Percentiles rank a stretch among this genome's conserved stretches.
Evolutionary conservation across 2,329 filamentous ascomycete species (phyloP).

Genomic region (Trichoderma sp.): DNA sequence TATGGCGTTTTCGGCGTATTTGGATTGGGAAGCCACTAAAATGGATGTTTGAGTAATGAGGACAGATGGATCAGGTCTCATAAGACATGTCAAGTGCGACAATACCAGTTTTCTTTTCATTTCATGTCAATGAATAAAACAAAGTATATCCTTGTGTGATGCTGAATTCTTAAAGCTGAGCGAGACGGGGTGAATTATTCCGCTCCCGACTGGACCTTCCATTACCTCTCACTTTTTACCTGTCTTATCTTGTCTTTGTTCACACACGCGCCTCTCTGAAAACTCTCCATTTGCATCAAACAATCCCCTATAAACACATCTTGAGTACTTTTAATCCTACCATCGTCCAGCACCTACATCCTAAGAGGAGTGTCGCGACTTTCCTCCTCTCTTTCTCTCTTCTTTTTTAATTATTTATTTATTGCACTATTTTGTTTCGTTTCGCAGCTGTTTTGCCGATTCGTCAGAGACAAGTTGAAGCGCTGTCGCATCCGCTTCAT

Average conservation of each 20-base stretch:
- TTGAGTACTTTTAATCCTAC: neutral
- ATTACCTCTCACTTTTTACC: neutral
- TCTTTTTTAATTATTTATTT: neutral
- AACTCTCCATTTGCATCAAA: neutral
- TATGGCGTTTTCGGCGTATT: constrained; percentile 26
- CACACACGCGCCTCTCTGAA: neutral
- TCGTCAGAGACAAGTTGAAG: neutral
- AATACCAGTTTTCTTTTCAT: constrained; percentile 3
- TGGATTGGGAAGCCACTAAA: constrained; percentile 2
- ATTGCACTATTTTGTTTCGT: neutral
- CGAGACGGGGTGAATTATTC: neutral
- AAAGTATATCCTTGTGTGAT: neutral
- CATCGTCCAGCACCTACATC: neutral
- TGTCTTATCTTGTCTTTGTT: neutral
- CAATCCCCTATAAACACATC: neutral
- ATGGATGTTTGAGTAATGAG: constrained; percentile 6
- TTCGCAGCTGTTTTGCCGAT: neutral
- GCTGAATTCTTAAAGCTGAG: no score
- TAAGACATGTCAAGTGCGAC: neutral
- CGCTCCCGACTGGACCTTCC: neutral
- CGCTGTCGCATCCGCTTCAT: neutral
- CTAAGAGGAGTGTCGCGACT: neutral
- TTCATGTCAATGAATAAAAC: neutral
- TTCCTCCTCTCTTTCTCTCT: neutral
- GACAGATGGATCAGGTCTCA: neutral